Base-by-base conservation (phyloP, 805 yeast genomes). In the Ogataea sp. region DNA sequence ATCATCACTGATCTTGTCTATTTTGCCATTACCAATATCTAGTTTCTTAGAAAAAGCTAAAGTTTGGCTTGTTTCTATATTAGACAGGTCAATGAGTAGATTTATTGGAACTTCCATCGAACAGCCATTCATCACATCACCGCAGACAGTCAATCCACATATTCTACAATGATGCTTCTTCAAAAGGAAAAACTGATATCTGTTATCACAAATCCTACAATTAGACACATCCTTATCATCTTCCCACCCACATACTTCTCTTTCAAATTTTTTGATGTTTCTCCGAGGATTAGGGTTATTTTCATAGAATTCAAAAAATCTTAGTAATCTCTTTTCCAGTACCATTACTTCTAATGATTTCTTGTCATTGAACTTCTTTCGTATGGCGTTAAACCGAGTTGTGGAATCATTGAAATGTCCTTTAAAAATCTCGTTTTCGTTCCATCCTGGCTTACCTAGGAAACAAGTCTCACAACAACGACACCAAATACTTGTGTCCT, bases 161-260 rank as follows among this genome's bases (percentile, higher is more conserved):
- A 88, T 58, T 28, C 97, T 65, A 58, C 98, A 93, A 56, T 90
- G 98, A 55, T 93, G 97, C 47, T 82, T 85, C 37, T 97, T 64
- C 20, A 73, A 48, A 0, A 48, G 37, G 11, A 76, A 54, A 33
- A 83, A 60, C 10, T 71, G 65, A 56, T 87, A 93, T 24, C 53
- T 50, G 11, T 67, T 64, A 13, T 64, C 56, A 51, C 98, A 90
- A 7, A 83, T 62, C 7, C 71, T 65, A 55, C 98, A 90, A 39
- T 65, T 61, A 0, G 62, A 49, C 0, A 70, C 69, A 3, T 51
- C 49, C 2, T 56, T 41, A 43, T 72, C 83, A 39, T 71, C 71
- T 42, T 74, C 75, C 97, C 97, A 90, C 13, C 69, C 66, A 1
- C 74, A 76, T 3, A 80, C 56, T 7, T 62, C 52, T 39, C 62